Percentiles rank a stretch among this genome's conserved stretches.
These are phyloP conservation scores for grape (Vitis vinifera) DNA, from an alignment of 164 flowering plant genomes.

Conservation along the genomic window DNA sequence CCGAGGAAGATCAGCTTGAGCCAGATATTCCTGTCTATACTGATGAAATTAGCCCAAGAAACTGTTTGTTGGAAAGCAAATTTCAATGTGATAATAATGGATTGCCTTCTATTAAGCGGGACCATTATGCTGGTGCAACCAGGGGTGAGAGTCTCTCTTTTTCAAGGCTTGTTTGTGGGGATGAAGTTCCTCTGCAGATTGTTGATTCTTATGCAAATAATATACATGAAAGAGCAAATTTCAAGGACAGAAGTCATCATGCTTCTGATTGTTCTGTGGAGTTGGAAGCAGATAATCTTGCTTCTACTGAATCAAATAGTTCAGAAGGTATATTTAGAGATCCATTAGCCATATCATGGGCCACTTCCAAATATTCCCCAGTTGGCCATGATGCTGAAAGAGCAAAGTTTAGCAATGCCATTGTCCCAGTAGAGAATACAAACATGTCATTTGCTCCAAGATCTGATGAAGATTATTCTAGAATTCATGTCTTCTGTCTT, in stretches of 20 bases:
- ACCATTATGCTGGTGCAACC: conserved; percentile 23
- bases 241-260: conserved; percentile 17
- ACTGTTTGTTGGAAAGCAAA: conserved; percentile 24
- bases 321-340: conserved; percentile 25
- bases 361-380: conserved; percentile 19
- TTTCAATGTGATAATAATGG: conserved; percentile 16
- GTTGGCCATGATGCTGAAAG: conserved; percentile 22
- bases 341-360: conserved; percentile 12
- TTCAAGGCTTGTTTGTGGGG: conserved; percentile 12
- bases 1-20: conserved; percentile 66
- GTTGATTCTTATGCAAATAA: conserved; percentile 17
- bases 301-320: conserved; percentile 24
- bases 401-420: conserved; percentile 17
- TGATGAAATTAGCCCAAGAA: conserved; percentile 26
- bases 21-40: conserved; percentile 24
- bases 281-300: conserved; percentile 15
- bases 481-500: conserved; percentile 91
- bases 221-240: conserved; percentile 16
- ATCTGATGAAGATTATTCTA: conserved; percentile 68
- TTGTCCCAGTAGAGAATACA: conserved; percentile 24
- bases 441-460: conserved; percentile 29
- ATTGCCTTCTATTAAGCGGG: conserved; percentile 19
- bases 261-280: conserved; percentile 16
- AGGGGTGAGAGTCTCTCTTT: conserved; percentile 10
- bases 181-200: conserved; percentile 24